A percentile compares a stretch with the other conserved stretches of the same genome.
Evolutionary conservation across 2,329 filamentous ascomycete species (phyloP).

Genomic region (Dryadomyces sulphureus): DNA sequence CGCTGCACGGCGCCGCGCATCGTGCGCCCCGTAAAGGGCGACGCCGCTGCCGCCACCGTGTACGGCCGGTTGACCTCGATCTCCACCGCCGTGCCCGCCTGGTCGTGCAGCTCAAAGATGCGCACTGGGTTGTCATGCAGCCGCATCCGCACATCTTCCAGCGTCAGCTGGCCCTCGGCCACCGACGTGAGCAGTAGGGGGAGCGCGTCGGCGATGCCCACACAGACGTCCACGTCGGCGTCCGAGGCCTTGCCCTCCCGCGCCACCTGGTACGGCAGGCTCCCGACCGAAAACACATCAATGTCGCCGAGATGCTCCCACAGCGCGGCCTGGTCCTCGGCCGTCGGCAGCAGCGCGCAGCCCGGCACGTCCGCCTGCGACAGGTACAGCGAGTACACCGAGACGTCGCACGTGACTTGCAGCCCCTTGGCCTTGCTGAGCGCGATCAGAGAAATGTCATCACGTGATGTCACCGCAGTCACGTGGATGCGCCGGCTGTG

Average conservation of each 20-base stretch:
- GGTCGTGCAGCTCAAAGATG: conserved; percentile 73
- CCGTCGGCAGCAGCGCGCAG: conserved; percentile 50
- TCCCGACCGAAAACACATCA: conserved; percentile 67
- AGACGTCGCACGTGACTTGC: conserved; percentile 69
- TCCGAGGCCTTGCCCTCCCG: conserved; percentile 31
- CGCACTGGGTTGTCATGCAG: conserved; percentile 67
- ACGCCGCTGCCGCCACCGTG: conserved; percentile 30
- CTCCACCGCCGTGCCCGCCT: conserved; percentile 58
- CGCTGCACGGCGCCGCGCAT: conserved; percentile 59
- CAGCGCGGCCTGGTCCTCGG: conserved; percentile 53
- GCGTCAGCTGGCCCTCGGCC: conserved; percentile 53
- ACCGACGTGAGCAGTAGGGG: conserved; percentile 65
- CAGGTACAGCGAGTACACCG: conserved; percentile 65
- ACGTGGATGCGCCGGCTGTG: conserved; percentile 69
- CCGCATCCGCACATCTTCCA: conserved; percentile 57
- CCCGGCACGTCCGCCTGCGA: conserved; percentile 55
- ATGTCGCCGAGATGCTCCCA: conserved; percentile 62
- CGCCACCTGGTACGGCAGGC: conserved; percentile 62
- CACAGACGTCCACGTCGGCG: conserved; percentile 33
- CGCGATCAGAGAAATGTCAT: conserved; percentile 63
- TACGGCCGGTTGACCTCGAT: conserved; percentile 62
- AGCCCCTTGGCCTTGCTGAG: conserved; percentile 71
- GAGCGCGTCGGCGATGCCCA: conserved; percentile 59
- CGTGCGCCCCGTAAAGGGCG: conserved; percentile 54
- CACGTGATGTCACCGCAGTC: conserved; percentile 66